Evolutionary conservation across 2,329 filamentous ascomycete species (phyloP).

Genomic region (Coniochaeta sp.): DNA sequence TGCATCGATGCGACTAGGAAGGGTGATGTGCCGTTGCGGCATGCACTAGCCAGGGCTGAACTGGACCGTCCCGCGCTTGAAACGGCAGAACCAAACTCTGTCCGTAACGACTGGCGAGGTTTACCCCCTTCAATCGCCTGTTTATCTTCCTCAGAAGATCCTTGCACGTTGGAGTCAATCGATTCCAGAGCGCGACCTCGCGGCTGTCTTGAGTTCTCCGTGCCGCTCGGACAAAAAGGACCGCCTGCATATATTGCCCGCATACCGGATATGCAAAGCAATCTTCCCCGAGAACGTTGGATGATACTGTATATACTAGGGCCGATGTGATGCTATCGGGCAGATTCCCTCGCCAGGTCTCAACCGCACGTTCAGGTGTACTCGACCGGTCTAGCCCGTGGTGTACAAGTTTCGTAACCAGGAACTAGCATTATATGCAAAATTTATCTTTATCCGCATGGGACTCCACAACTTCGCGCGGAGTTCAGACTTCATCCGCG

Average conservation of each 20-base stretch:
- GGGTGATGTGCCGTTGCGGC: background rate
- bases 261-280: conserved; percentile 1
- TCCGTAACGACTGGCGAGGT: background rate
- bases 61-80: background rate
- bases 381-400: background rate
- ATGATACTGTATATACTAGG: background rate
- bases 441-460: background rate
- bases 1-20: background rate
- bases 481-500: background rate
- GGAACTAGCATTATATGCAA: background rate
- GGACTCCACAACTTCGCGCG: too few species aligned
- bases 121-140: background rate
- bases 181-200: background rate
- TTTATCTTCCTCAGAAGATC: background rate
- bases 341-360: background rate
- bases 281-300: background rate
- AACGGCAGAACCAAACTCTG: background rate
- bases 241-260: conserved; percentile 3
- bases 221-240: background rate
- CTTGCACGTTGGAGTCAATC: background rate
- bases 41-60: background rate
- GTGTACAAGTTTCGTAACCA: background rate
- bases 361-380: background rate
- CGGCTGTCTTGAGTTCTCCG: background rate
- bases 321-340: background rate